These are phyloP conservation scores for Yamadazyma dendronema DNA, from an alignment of 1,139 yeast species.

Conservation along the genomic window DNA sequence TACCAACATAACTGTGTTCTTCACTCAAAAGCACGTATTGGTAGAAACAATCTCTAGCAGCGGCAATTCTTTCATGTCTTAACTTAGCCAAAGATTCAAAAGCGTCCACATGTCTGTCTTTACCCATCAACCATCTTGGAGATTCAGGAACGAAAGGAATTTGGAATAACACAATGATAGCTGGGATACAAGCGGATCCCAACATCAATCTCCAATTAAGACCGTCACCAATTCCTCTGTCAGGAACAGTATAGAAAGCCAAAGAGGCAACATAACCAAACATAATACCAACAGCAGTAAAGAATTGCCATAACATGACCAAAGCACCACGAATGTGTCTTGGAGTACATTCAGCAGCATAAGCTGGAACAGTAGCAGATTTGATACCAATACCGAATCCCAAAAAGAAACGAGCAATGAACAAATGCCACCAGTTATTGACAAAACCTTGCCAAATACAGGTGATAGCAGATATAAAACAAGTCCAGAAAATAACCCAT, in stretches of 20 bases:
- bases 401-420: constrained; percentile 67
- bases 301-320: constrained; percentile 87
- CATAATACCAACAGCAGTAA: constrained; percentile 86
- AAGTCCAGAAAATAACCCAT: constrained; percentile 69
- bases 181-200: constrained; percentile 76
- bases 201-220: constrained; percentile 81
- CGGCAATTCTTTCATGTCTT: constrained; percentile 54
- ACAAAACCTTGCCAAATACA: constrained; percentile 80
- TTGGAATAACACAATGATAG: constrained; percentile 62
- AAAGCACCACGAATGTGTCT: constrained; percentile 74
- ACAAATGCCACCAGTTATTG: constrained; percentile 72
- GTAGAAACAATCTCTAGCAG: constrained; percentile 77
- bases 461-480: constrained; percentile 61
- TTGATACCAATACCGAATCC: constrained; percentile 83
- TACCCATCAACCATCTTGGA: constrained; percentile 79
- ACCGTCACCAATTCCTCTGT: constrained; percentile 40
- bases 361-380: constrained; percentile 79
- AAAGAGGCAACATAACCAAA: constrained; percentile 71
- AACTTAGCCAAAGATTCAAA: constrained; percentile 49
- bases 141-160: constrained; percentile 75
- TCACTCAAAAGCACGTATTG: constrained; percentile 65
- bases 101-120: constrained; percentile 57
- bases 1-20: constrained; percentile 54
- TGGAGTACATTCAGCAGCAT: constrained; percentile 80
- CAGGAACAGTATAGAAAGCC: constrained; percentile 46